Percentiles rank a stretch among this genome's conserved stretches.
phyloP scores from a whole-genome alignment of 2,329 filamentous ascomycete species.

The Aurifilum marmelostoma region DNA sequence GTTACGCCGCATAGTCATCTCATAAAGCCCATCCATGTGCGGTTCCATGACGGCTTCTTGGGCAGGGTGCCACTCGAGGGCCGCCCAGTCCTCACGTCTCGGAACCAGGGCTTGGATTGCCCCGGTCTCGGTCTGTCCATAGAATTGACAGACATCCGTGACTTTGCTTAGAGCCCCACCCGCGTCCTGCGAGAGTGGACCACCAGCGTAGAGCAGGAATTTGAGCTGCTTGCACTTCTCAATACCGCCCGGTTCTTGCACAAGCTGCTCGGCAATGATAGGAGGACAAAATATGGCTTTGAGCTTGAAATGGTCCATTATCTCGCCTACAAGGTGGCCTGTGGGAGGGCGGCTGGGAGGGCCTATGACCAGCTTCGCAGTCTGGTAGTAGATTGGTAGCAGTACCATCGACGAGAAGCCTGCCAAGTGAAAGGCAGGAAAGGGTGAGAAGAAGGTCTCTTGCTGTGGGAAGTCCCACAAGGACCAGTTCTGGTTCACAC shows the following conservation, averaged over 20 bases:
- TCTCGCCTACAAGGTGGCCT: conserved; percentile 25
- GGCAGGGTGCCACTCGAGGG: conserved; percentile 32
- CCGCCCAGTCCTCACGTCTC: conserved; percentile 31
- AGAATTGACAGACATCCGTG: conserved; percentile 33
- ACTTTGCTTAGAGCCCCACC: conserved; percentile 31
- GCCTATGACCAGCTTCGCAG: conserved; percentile 21
- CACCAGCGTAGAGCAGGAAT: conserved; percentile 33
- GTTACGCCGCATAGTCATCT: conserved; percentile 31
- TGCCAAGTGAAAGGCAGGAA: conserved; percentile 31
- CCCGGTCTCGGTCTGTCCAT: conserved; percentile 32
- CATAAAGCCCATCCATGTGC: conserved; percentile 30
- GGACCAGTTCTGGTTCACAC: conserved; percentile 30
- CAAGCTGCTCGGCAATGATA: conserved; percentile 30
- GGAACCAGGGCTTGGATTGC: conserved; percentile 30
- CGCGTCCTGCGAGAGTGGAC: conserved; percentile 29
- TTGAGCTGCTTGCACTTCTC: conserved; percentile 30
- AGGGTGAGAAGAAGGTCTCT: conserved; percentile 29
- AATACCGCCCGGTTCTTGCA: conserved; percentile 25
- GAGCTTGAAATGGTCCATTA: conserved; percentile 30
- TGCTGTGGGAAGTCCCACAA: conserved; percentile 27
- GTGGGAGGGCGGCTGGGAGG: conserved; percentile 28
- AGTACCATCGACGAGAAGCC: conserved; percentile 30
- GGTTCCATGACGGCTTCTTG: conserved; percentile 31
- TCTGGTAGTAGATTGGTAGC: conserved; percentile 31
- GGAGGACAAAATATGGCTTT: conserved; percentile 31